phyloP scores from a whole-genome alignment of 495 filamentous ascomycete species.

The Penicillium goetzii region DNA sequence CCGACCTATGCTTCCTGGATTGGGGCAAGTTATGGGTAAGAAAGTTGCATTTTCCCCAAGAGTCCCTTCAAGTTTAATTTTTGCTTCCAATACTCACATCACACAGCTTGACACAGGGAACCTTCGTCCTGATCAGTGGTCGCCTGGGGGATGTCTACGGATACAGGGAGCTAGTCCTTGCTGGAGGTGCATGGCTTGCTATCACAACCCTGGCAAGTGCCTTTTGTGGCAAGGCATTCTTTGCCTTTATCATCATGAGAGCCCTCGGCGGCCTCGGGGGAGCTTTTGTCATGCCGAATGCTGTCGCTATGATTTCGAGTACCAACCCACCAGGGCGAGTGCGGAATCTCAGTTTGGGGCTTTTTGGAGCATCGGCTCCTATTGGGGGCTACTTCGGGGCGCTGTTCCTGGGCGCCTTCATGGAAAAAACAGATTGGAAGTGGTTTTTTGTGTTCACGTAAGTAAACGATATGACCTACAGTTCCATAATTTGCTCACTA shows the following conservation, averaged over 20 bases:
- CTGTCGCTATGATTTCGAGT: background rate
- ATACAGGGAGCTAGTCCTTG: background rate
- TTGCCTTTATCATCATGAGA: background rate
- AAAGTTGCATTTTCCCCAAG: background rate
- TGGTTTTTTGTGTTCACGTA: constrained; percentile 58
- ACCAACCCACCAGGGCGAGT: constrained; percentile 17
- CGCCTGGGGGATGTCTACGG: background rate
- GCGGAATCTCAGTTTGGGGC: constrained; percentile 52
- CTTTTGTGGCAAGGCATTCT: background rate
- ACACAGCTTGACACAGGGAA: background rate
- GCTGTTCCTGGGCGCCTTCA: constrained; percentile 47
- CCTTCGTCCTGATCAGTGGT: background rate
- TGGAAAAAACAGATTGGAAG: constrained; percentile 47
- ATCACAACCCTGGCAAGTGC: constrained; percentile 1
- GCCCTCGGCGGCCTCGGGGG: background rate
- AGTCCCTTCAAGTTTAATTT: background rate
- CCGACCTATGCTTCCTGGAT: background rate
- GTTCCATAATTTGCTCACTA: background rate
- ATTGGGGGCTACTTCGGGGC: constrained; percentile 50
- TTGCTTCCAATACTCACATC: background rate
- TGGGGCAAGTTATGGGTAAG: constrained; percentile 6
- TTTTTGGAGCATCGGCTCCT: constrained; percentile 56
- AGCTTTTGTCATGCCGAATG: background rate
- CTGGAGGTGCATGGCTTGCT: background rate
- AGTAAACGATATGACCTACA: constrained; percentile 9